A percentile compares a stretch with the other conserved stretches of the same genome.
Evolutionary conservation across 768 basidiomycete species (phyloP).

Genomic region (Xerocomellus intermedius): DNA sequence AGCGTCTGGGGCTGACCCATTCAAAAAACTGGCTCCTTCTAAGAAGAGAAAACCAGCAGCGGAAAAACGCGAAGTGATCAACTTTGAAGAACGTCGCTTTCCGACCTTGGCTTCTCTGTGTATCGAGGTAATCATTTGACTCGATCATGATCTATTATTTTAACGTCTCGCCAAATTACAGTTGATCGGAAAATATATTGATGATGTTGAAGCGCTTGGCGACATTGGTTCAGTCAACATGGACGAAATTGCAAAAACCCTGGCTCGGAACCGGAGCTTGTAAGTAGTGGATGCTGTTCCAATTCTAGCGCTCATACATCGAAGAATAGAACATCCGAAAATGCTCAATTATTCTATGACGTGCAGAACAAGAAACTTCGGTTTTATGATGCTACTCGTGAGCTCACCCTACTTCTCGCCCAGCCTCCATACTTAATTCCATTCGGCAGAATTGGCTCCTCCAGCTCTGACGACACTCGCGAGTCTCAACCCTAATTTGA

Average conservation of each 20-base stretch:
- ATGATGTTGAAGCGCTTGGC: conserved; percentile 86
- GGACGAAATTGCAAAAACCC: conserved; percentile 78
- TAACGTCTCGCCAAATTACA: conserved; percentile 26
- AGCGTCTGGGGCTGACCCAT: conserved; percentile 74
- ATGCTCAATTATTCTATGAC: conserved; percentile 83
- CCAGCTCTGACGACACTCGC: conserved; percentile 69
- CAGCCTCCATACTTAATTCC: neutral
- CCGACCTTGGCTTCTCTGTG: conserved; percentile 76
- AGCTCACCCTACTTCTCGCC: conserved; percentile 26
- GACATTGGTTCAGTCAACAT: conserved; percentile 84
- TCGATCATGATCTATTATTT: neutral
- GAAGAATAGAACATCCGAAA: conserved; percentile 63
- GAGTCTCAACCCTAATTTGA: conserved; percentile 81
- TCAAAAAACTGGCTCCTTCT: conserved; percentile 70
- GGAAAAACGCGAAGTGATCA: conserved; percentile 66
- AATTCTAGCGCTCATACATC: neutral
- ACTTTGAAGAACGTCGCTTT: conserved; percentile 68
- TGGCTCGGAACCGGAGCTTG: conserved; percentile 81
- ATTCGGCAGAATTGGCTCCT: conserved; percentile 60
- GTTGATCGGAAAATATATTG: conserved; percentile 83
- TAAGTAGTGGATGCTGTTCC: conserved; percentile 39
- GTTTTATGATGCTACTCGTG: conserved; percentile 90
- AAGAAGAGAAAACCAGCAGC: conserved; percentile 60
- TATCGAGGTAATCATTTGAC: conserved; percentile 53
- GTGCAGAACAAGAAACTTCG: conserved; percentile 61